These are phyloP conservation scores for Acmispon strigosus DNA, from an alignment of 306 rosid species.

Conservation along the genomic window DNA sequence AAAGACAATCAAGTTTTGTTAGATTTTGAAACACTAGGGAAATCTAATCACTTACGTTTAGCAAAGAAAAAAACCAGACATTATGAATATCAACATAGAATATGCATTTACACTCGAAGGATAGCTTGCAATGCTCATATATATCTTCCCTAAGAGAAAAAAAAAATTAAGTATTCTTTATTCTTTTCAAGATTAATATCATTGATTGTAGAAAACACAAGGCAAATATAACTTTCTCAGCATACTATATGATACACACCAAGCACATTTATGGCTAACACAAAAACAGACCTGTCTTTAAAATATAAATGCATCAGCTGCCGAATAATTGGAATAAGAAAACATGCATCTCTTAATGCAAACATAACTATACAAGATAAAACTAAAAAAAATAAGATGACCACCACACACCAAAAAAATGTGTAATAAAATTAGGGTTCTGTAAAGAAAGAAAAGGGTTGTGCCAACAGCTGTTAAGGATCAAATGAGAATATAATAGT, in stretches of 20 bases:
- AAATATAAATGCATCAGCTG: neutral
- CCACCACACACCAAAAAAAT: neutral
- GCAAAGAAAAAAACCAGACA: neutral
- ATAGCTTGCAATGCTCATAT: neutral
- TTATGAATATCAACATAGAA: neutral
- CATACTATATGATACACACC: neutral
- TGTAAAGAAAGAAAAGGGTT: neutral
- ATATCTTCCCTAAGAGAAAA: neutral
- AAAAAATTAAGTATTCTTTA: neutral
- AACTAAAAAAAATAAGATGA: neutral
- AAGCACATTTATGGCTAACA: neutral
- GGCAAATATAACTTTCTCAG: neutral
- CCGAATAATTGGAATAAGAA: neutral
- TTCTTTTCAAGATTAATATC: neutral
- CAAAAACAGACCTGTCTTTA: neutral
- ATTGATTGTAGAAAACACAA: neutral
- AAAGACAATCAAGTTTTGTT: slow-evolving; percentile 28
- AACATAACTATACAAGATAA: slow-evolving; percentile 10
- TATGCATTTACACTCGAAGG: slow-evolving; percentile 1
- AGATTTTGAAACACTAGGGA: slow-evolving; percentile 12
- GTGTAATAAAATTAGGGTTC: neutral
- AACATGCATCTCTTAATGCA: neutral
- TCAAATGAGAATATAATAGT: neutral
- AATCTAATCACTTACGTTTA: neutral
- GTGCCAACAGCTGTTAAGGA: neutral